Percentiles rank a stretch among this genome's conserved stretches.
phyloP scores from a whole-genome alignment of 2,329 filamentous ascomycete species.

The Didymella pomorum region DNA sequence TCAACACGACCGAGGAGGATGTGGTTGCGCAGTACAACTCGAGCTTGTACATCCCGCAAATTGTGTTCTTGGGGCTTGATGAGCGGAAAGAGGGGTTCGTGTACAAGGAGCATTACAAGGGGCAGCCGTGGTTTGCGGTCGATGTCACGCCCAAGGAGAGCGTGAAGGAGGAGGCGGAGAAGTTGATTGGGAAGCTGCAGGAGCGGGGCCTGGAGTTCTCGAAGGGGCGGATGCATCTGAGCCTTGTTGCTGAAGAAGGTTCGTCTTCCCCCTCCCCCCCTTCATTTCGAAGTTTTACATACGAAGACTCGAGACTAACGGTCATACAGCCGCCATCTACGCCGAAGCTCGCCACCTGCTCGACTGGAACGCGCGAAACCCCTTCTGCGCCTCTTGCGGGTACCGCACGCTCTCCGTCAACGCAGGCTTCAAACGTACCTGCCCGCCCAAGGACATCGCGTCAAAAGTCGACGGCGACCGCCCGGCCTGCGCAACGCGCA shows the following conservation, averaged over 20 bases:
- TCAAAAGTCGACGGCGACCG: conserved; percentile 56
- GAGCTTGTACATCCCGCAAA: conserved; percentile 68
- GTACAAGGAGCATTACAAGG: conserved; percentile 74
- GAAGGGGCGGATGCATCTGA: conserved; percentile 69
- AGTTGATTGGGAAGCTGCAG: conserved; percentile 67
- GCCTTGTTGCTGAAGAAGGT: conserved; percentile 69
- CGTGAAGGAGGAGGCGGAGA: conserved; percentile 68
- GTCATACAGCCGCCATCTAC: conserved; percentile 77
- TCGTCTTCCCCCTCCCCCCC: conserved; percentile 28
- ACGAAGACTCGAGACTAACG: too few species aligned
- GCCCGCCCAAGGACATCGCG: conserved; percentile 73
- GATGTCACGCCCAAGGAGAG: conserved; percentile 80
- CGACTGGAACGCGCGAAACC: conserved; percentile 94
- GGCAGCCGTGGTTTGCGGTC: conserved; percentile 86
- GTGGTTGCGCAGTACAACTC: conserved; percentile 78
- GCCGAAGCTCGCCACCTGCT: conserved; percentile 86
- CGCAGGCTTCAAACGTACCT: conserved; percentile 81
- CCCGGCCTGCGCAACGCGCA: conserved; percentile 79
- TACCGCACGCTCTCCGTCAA: conserved; percentile 80
- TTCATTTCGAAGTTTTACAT: too few species aligned
- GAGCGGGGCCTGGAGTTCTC: conserved; percentile 71
- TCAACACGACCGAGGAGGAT: conserved; percentile 75
- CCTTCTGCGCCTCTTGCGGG: conserved; percentile 90
- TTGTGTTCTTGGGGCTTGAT: conserved; percentile 87
- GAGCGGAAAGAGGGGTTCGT: conserved; percentile 67